Evolutionary conservation across 768 basidiomycete genomes (phyloP), one percentile per base, ranked within the genome.

Genomic region (Suillus plorans): DNA sequence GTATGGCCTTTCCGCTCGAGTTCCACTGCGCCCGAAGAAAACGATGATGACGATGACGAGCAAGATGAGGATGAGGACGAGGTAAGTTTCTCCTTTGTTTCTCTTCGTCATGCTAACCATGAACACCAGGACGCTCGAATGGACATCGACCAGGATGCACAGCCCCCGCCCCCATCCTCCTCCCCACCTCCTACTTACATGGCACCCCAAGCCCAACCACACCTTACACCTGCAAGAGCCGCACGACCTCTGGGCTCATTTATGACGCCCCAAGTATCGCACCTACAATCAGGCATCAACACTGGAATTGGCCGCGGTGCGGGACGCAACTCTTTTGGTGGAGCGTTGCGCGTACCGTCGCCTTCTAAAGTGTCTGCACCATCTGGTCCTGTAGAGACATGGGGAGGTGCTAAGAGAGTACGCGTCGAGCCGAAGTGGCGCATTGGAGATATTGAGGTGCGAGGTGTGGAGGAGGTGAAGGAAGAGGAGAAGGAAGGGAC

Each of bases 181-280:
- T 59, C 58, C 5, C 53, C 53, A 12, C 41, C 58, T 28, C 41
- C 41, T 5, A 4, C 22, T 36, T 8, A 50, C 53, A 36, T 52
- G 34, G 22, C 58, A 28, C 52, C 41, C 41, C 41, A 39, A 6
- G 22, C 13, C 5, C 56, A 42, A 60, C 13, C 63, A 59, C 50
- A 12, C 22, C 3, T 59, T 10, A 55, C 59, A 20, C 61, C 59
- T 34, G 53, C 60, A 64, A 67, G 49, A 68, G 71, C 16, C 69
- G 66, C 45, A 56, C 69, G n/a, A 65, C 70, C 45, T 66, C 67
- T 49, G 53, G 76, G 77, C 18, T 53, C 65, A 13, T 89, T 89
- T 75, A 85, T 86, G 85, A 89, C 86, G 1, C 88, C 88, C 0
- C 87, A 88, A 73, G 69, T 72, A 16, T 72, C 73, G 20, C 68